These are phyloP conservation scores for Penicillium sp. DNA, from an alignment of 2,329 filamentous ascomycete species.

Conservation along the genomic window DNA sequence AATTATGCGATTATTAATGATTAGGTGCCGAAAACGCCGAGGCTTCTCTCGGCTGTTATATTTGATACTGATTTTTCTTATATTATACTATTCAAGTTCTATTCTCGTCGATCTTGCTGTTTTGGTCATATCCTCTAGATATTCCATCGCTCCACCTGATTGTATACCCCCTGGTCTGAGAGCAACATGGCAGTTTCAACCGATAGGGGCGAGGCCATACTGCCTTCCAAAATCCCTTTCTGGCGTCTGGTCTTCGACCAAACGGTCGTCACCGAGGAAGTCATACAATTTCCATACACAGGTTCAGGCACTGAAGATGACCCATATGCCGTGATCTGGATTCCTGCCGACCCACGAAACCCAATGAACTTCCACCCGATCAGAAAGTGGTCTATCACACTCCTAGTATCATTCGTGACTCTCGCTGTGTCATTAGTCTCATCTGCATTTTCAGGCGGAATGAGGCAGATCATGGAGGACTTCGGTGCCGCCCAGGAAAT, in stretches of 20 bases:
- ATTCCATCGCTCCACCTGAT: neutral
- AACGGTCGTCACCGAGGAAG: constrained; percentile 56
- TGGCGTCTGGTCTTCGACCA: constrained; percentile 58
- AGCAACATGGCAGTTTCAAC: constrained; percentile 3
- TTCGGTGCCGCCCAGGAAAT: constrained; percentile 56
- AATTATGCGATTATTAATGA: neutral
- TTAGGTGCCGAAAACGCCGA: neutral
- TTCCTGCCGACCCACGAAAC: constrained; percentile 65
- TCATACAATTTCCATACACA: constrained; percentile 56
- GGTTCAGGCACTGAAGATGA: constrained; percentile 64
- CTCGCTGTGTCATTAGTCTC: constrained; percentile 68
- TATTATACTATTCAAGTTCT: neutral
- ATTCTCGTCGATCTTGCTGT: neutral
- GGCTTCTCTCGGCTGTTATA: constrained; percentile 5
- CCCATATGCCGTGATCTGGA: constrained; percentile 67
- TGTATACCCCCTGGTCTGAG: neutral
- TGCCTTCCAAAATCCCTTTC: constrained; percentile 38
- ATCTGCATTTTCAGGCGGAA: constrained; percentile 49
- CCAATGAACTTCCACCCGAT: constrained; percentile 57
- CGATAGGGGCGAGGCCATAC: constrained; percentile 11
- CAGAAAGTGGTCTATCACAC: constrained; percentile 66
- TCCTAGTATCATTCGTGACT: constrained; percentile 63
- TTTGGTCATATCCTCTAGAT: neutral
- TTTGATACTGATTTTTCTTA: neutral
- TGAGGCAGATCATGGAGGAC: constrained; percentile 48